Conservation (phyloP, 345 rosid genomes). For the Linum tenue region DNA sequence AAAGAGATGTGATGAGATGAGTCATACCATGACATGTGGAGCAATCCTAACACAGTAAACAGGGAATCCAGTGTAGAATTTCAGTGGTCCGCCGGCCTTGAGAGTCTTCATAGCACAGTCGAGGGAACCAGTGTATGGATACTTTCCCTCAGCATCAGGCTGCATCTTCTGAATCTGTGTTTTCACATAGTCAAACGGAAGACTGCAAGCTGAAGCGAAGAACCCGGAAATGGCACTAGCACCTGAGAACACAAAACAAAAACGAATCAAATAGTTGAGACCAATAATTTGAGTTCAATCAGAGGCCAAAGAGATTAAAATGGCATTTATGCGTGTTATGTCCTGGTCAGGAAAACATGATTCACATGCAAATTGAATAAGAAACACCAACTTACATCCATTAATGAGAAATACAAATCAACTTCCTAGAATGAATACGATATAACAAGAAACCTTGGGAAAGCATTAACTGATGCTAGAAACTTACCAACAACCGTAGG, state of each 20-base stretch:
- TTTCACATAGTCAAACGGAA: constrained; percentile 93
- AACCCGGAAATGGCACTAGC: constrained; percentile 91
- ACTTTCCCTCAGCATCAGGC: constrained; percentile 88
- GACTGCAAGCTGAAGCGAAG: constrained; percentile 90
- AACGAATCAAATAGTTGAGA: neutral
- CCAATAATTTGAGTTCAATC: neutral
- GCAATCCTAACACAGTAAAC: constrained; percentile 92
- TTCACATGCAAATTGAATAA: no score
- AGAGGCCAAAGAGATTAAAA: no score
- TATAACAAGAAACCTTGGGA: no score
- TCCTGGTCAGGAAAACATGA: no score
- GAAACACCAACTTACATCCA: neutral
- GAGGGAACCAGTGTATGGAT: constrained; percentile 78
- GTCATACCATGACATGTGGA: constrained; percentile 91
- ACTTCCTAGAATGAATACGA: neutral
- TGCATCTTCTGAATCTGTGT: constrained; percentile 99
- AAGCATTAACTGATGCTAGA: neutral
- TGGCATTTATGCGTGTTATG: no score
- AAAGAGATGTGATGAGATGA: neutral
- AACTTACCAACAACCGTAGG: constrained; percentile 52
- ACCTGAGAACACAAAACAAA: constrained; percentile 33
- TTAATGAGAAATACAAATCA: neutral
- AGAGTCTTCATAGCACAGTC: constrained; percentile 82
- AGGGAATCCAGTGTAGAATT: constrained; percentile 94
- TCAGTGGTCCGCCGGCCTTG: constrained; percentile 79